A percentile compares a stretch with the other conserved stretches of the same genome.
Conservation (phyloP, 139 green algal species). For the Raphidocelis subcapitata region DNA sequence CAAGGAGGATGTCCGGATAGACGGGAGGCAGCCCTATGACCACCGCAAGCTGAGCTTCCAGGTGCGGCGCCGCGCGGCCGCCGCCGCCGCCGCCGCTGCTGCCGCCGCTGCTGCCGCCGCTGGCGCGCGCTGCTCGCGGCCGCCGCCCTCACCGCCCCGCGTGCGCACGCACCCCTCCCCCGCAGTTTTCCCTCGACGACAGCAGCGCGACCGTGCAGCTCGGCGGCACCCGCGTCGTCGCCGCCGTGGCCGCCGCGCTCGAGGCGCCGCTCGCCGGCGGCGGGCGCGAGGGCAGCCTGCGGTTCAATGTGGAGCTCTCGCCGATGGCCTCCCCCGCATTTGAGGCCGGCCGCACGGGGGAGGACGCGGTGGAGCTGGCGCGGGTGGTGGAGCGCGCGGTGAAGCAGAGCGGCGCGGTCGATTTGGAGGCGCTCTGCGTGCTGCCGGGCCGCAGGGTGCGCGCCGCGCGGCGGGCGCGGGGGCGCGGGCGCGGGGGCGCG, state of each 20-base stretch:
- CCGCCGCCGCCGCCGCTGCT: too few species aligned
- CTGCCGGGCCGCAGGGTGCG: slow-evolving; percentile 69
- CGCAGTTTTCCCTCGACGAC: slow-evolving; percentile 43
- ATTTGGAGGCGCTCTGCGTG: slow-evolving; percentile 88
- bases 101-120: background rate
- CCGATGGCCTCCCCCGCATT: slow-evolving; percentile 77
- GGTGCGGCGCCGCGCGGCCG: slow-evolving; percentile 1
- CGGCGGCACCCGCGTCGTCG: slow-evolving; percentile 61
- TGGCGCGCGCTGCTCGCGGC: background rate
- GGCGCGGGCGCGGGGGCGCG: too few species aligned
- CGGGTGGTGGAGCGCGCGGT: slow-evolving; percentile 77
- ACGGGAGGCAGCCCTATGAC: slow-evolving; percentile 49
- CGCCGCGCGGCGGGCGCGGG: too few species aligned
- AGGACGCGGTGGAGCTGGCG: slow-evolving; percentile 69
- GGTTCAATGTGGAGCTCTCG: slow-evolving; percentile 79
- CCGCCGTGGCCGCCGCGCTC: slow-evolving; percentile 62
- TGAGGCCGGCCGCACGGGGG: slow-evolving; percentile 53
- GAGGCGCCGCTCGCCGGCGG: slow-evolving; percentile 59
- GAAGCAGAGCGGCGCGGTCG: slow-evolving; percentile 72
- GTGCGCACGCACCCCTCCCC: background rate
- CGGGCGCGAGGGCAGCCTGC: slow-evolving; percentile 10
- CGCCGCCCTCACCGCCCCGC: background rate
- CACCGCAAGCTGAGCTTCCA: slow-evolving; percentile 27
- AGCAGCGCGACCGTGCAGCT: slow-evolving; percentile 57
- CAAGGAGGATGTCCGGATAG: slow-evolving; percentile 45